Evolutionary conservation across 805 yeast genomes (phyloP).

Genomic region (Wickerhamiella kurtzmanii): DNA sequence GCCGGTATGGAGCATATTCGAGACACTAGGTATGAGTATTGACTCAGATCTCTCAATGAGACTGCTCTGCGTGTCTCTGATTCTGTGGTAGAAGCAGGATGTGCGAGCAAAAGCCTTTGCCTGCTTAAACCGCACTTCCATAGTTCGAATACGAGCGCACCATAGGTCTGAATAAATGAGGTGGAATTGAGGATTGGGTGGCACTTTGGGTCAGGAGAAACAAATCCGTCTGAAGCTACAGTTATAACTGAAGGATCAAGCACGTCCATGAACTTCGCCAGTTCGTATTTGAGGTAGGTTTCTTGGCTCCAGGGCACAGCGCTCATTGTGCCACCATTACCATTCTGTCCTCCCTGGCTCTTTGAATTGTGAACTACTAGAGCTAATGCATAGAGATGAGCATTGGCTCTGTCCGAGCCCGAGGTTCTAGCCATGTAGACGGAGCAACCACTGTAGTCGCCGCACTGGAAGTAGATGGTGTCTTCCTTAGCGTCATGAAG

Average conservation of each 20-base stretch:
- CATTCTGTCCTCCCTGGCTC: slow-evolving; percentile 5
- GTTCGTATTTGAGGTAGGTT: slow-evolving; percentile 9
- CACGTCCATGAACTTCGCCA: slow-evolving; percentile 13
- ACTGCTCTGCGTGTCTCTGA: slow-evolving; percentile 4
- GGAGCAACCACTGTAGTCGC: slow-evolving; percentile 16
- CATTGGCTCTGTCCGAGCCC: slow-evolving; percentile 2
- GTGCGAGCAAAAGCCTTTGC: slow-evolving; percentile 36
- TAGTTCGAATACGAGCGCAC: slow-evolving; percentile 51
- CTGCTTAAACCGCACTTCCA: slow-evolving; percentile 54
- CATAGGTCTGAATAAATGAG: slow-evolving; percentile 36
- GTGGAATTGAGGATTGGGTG: slow-evolving; percentile 30
- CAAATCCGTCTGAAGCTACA: background rate
- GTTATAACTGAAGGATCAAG: slow-evolving; percentile 6
- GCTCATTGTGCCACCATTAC: background rate
- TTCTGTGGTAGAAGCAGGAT: background rate
- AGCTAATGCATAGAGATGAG: slow-evolving; percentile 16
- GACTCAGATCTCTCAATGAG: slow-evolving; percentile 18
- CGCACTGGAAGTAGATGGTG: slow-evolving; percentile 36
- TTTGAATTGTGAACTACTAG: slow-evolving; percentile 6
- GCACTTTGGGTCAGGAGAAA: slow-evolving; percentile 13
- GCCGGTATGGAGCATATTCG: slow-evolving; percentile 51
- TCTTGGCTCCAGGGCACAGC: slow-evolving; percentile 17
- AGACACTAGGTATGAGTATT: slow-evolving; percentile 45
- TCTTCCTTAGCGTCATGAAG: slow-evolving; percentile 41
- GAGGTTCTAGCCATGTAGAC: slow-evolving; percentile 10